Base-by-base conservation (phyloP, 805 yeast species). In the Helenozyma rhizophorensis region DNA sequence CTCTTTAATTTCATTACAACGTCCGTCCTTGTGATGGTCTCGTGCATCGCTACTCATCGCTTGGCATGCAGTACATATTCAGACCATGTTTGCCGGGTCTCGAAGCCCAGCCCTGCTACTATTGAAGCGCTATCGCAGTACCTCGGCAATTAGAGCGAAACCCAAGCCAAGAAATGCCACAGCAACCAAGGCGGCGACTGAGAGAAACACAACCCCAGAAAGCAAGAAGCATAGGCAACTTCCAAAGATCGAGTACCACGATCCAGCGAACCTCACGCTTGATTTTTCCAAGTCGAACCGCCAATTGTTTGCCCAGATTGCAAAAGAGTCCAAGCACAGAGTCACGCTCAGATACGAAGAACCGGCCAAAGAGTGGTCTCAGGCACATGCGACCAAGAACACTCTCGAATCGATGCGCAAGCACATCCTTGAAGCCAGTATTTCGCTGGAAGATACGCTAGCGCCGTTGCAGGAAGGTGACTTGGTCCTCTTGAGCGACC, bases 381-480 rank as follows among this genome's bases (percentile, higher is more conserved):
- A 12, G 14, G 16, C 11, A 6, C 41, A 30, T 13, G 38, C 34
- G 7, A 22, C 13, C 7, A 17, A 30, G 3, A 23, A 18, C 19
- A 21, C 40, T 6, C 19, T 19, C 9, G 16, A 22, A 4, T 25
- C 19, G 11, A 35, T 41, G 12, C 21, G 25, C 12, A 15, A 13
- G 11, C 30, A 31, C 8, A 32, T 42, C 14, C 8, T 21, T 2
- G 24, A 32, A 4, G 36, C 43, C 18, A 27, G 31, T 6, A 32
- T 41, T 9, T 34, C 46, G 12, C 26, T 31, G 24, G 14, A 21
- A 4, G 23, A 31, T 12, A 37, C 34, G 28, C 34, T 37, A 9
- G 21, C 27, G 23, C 42, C 45, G 19, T 36, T 77, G 11, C 42
- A 60, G 6, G 59, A 77, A 3, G 89, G 90, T 28, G 89, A 83